Percentiles rank a stretch among this genome's conserved stretches.
Conservation (phyloP, 2,329 filamentous ascomycete species). For the Phialophora verrucosa region DNA sequence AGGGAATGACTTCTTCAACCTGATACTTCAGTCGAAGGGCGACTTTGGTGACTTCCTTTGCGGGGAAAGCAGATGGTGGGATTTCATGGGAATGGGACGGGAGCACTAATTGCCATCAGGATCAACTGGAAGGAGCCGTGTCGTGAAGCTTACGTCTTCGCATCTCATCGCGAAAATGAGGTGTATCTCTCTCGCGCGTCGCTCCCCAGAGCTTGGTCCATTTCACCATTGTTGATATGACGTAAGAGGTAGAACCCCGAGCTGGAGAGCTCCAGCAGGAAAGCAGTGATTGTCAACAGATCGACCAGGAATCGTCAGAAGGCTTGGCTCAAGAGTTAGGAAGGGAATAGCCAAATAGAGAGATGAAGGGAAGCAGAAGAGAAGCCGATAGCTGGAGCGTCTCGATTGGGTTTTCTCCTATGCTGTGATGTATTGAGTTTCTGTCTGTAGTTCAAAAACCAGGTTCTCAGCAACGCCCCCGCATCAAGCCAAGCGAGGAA, state of each 20-base stretch:
- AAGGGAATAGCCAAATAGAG: not conserved
- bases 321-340: not conserved
- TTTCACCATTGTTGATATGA: slow-evolving; percentile 32
- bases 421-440: slow-evolving; percentile 2
- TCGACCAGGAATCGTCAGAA: not conserved
- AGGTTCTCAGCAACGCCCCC: slow-evolving; percentile 8
- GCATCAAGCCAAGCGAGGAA: slow-evolving; percentile 1
- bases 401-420: not conserved
- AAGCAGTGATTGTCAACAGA: not conserved
- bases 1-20: slow-evolving; percentile 86
- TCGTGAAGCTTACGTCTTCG: slow-evolving; percentile 47
- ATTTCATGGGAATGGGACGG: slow-evolving; percentile 49
- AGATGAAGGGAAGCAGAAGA: slow-evolving; percentile 3
- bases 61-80: slow-evolving; percentile 68
- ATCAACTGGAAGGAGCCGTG: not conserved
- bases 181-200: slow-evolving; percentile 39
- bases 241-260: not conserved
- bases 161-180: slow-evolving; percentile 47
- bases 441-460: slow-evolving; percentile 5
- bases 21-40: slow-evolving; percentile 89
- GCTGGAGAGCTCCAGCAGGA: not conserved
- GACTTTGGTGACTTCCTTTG: slow-evolving; percentile 83
- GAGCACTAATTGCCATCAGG: slow-evolving; percentile 43
- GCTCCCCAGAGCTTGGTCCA: slow-evolving; percentile 31
- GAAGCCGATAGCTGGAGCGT: not conserved